Percentiles rank a stretch among this genome's conserved stretches.
phyloP scores from a whole-genome alignment of 345 rosid species.

The Boechera divaricarpa region DNA sequence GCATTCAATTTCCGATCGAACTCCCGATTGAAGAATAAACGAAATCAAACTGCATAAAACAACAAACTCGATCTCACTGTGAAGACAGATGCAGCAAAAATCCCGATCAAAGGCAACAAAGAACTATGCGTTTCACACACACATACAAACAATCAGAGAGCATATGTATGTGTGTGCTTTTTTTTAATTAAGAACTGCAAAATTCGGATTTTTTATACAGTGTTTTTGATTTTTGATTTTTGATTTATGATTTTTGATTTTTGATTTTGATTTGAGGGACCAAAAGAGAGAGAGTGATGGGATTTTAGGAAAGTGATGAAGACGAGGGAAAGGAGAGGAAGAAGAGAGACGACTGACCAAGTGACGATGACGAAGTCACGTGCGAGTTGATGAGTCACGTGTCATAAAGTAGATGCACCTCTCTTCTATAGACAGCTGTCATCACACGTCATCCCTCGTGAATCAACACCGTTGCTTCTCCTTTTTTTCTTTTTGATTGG shows the following conservation, averaged over 20 bases:
- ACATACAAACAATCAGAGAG: slow-evolving; percentile 23
- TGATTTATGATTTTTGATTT: no score
- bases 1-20: slow-evolving; percentile 38
- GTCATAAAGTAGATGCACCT: slow-evolving; percentile 52
- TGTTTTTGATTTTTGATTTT: slow-evolving; percentile 5
- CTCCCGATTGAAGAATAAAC: background rate
- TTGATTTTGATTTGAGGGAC: slow-evolving; percentile 1
- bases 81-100: slow-evolving; percentile 24
- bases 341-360: slow-evolving; percentile 36
- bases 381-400: slow-evolving; percentile 64
- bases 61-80: slow-evolving; percentile 35
- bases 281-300: slow-evolving; percentile 20
- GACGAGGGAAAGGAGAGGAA: slow-evolving; percentile 39
- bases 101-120: slow-evolving; percentile 26
- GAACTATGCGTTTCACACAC: slow-evolving; percentile 20
- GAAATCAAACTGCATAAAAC: slow-evolving; percentile 22
- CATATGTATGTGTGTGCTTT: slow-evolving; percentile 19
- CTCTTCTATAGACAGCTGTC: slow-evolving; percentile 64
- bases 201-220: slow-evolving; percentile 7
- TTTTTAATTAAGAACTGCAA: background rate
- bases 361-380: slow-evolving; percentile 42
- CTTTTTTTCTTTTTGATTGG: slow-evolving; percentile 28
- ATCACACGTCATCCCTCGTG: slow-evolving; percentile 58
- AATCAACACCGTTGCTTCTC: slow-evolving; percentile 41
- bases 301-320: slow-evolving; percentile 43